These are phyloP conservation scores for Aspergillus egyptiacus DNA, from an alignment of 495 filamentous ascomycete genomes.

Conservation along the genomic window DNA sequence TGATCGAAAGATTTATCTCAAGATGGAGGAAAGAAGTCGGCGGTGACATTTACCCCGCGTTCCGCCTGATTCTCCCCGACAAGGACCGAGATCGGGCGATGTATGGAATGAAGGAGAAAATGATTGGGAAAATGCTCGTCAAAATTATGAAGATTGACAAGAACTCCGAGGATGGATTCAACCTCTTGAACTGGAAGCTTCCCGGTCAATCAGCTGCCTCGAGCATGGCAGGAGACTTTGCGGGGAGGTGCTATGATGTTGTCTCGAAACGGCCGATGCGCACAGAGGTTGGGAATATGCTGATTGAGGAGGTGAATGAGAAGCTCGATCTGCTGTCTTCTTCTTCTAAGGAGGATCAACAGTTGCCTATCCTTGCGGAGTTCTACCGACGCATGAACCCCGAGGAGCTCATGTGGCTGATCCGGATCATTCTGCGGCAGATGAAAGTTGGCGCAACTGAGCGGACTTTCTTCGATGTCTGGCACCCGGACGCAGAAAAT, in stretches of 20 bases:
- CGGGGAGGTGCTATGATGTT: conserved; percentile 79
- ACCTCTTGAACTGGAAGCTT: conserved; percentile 87
- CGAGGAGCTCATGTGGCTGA: conserved; percentile 87
- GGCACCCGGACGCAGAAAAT: conserved; percentile 89
- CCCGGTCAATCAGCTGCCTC: conserved; percentile 60
- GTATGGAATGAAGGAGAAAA: conserved; percentile 92
- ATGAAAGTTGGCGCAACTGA: conserved; percentile 99
- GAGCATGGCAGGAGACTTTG: conserved; percentile 81
- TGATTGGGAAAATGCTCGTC: conserved; percentile 80
- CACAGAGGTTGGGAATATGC: conserved; percentile 66
- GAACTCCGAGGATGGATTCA: conserved; percentile 80
- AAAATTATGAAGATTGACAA: conserved; percentile 90
- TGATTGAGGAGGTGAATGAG: conserved; percentile 83
- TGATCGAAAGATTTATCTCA: conserved; percentile 85
- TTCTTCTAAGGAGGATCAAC: conserved; percentile 72
- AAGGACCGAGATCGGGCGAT: conserved; percentile 90
- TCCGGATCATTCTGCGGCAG: conserved; percentile 88
- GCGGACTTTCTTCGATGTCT: conserved; percentile 81
- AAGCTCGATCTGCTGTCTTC: conserved; percentile 73
- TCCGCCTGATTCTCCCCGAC: conserved; percentile 87
- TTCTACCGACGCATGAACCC: conserved; percentile 93
- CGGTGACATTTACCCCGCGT: conserved; percentile 86
- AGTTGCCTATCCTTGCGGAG: conserved; percentile 67
- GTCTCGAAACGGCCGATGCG: conserved; percentile 79
- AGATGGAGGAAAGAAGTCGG: conserved; percentile 86